A percentile compares a stretch with the other conserved stretches of the same genome.
Evolutionary conservation across 192 early-diverging fungal species (phyloP).

Genomic region (Physocladia obscura): DNA sequence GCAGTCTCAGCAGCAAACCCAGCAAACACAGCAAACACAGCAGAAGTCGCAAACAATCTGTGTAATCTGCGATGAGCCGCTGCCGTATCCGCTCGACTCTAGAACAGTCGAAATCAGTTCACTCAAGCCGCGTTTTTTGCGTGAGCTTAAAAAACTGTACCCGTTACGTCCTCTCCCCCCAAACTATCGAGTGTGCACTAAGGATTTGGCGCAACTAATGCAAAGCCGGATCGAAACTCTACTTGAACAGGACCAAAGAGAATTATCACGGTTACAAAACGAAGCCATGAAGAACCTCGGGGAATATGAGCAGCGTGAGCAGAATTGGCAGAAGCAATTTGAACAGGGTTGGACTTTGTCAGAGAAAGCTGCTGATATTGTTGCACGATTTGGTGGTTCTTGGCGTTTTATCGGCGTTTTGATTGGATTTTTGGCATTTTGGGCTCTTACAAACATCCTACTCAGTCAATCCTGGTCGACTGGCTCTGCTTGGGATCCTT

Average conservation of each 20-base stretch:
- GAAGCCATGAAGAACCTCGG: constrained; percentile 44
- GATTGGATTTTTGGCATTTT: constrained; percentile 29
- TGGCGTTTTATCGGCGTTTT: constrained; percentile 40
- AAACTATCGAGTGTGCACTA: constrained; percentile 13
- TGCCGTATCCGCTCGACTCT: constrained; percentile 18
- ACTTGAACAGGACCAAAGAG: constrained; percentile 34
- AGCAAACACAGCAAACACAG: no score
- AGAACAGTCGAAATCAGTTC: constrained; percentile 24
- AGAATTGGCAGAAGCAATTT: constrained; percentile 46
- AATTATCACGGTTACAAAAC: constrained; percentile 33
- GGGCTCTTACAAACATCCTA: constrained; percentile 26
- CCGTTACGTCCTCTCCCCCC: background rate
- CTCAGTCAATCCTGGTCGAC: constrained; percentile 2
- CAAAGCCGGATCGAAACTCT: constrained; percentile 38
- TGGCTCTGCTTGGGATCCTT: constrained; percentile 36
- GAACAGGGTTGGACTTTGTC: constrained; percentile 37
- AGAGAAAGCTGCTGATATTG: constrained; percentile 37
- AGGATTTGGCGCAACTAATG: constrained; percentile 21
- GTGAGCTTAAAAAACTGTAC: constrained; percentile 23
- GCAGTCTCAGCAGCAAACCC: no score
- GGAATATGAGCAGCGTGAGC: constrained; percentile 42
- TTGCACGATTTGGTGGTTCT: constrained; percentile 39
- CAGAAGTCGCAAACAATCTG: constrained; percentile 25
- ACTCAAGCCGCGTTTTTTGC: constrained; percentile 32
- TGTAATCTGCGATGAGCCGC: constrained; percentile 17